These are phyloP conservation scores for Tricholoma flavovirens DNA, from an alignment of 768 basidiomycete species.

Conservation along the genomic window DNA sequence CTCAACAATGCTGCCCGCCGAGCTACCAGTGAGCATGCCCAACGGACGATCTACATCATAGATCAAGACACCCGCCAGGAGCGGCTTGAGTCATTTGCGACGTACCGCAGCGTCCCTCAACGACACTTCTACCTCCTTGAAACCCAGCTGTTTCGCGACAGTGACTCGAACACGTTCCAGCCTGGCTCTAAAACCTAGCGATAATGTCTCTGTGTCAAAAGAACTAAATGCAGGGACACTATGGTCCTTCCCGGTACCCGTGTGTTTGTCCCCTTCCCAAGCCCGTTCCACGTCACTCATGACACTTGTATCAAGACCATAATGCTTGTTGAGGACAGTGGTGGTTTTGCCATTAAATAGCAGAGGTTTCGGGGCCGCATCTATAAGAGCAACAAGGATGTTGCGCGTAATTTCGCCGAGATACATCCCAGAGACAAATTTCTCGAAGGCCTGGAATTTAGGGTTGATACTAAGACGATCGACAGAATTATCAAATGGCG, in stretches of 20 bases:
- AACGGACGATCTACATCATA: conserved; percentile 63
- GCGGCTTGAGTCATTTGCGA: background rate
- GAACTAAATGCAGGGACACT: conserved; percentile 31
- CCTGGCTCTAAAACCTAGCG: conserved; percentile 26
- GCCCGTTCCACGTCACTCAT: conserved; percentile 79
- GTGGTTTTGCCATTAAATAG: conserved; percentile 82
- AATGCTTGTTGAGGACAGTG: conserved; percentile 73
- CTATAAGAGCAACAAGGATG: conserved; percentile 75
- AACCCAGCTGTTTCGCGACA: conserved; percentile 56
- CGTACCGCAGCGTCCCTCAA: conserved; percentile 53
- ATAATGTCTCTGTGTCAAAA: conserved; percentile 29
- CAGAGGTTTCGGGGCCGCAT: conserved; percentile 62
- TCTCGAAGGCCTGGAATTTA: conserved; percentile 89
- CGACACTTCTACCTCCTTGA: conserved; percentile 49
- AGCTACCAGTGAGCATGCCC: conserved; percentile 74
- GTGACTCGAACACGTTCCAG: conserved; percentile 54
- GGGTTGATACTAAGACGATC: conserved; percentile 96
- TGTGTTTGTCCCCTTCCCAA: conserved; percentile 45
- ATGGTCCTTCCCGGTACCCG: conserved; percentile 18
- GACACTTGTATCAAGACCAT: conserved; percentile 92
- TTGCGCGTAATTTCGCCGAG: conserved; percentile 91
- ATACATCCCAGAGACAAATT: conserved; percentile 99
- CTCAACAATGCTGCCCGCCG: conserved; percentile 79
- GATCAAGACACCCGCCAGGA: background rate
- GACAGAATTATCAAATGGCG: conserved; percentile 85